A percentile compares a stretch with the other conserved stretches of the same genome.
These are phyloP conservation scores for Pythium phragmitis DNA, from an alignment of 352 stramenopile genomes.

Conservation along the genomic window DNA sequence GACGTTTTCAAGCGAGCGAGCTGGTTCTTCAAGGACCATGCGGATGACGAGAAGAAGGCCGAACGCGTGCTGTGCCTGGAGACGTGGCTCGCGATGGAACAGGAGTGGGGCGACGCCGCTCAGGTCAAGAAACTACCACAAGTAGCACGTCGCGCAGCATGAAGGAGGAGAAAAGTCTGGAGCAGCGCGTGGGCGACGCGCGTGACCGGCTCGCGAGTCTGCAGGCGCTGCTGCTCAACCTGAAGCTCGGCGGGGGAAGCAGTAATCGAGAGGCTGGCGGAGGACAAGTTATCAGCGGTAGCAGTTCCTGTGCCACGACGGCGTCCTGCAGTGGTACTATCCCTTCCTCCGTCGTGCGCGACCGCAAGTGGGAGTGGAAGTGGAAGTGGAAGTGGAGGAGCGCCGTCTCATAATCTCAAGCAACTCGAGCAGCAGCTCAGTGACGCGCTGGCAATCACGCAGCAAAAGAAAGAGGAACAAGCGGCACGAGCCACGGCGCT, in stretches of 20 bases:
- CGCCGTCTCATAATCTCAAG: conserved; percentile 51
- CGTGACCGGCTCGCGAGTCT: conserved; percentile 58
- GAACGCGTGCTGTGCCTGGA: conserved; percentile 96
- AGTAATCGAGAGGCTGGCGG: conserved; percentile 1
- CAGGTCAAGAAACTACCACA: conserved; percentile 88
- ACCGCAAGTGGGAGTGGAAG: not conserved
- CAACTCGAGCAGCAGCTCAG: conserved; percentile 62
- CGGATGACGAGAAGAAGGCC: conserved; percentile 83
- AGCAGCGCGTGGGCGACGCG: conserved; percentile 58
- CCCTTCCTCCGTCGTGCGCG: not conserved
- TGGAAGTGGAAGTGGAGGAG: not conserved
- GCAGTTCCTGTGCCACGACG: not conserved
- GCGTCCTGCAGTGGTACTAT: not conserved
- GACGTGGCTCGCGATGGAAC: conserved; percentile 95
- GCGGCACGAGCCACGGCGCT: conserved; percentile 51
- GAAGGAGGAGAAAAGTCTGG: conserved; percentile 61
- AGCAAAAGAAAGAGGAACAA: conserved; percentile 69
- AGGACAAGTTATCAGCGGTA: not conserved
- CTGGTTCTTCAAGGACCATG: conserved; percentile 88
- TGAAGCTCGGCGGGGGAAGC: conserved; percentile 59
- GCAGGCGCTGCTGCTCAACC: conserved; percentile 60
- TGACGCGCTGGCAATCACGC: conserved; percentile 44
- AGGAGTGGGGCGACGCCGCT: conserved; percentile 53
- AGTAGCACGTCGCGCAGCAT: conserved; percentile 66
- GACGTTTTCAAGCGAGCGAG: conserved; percentile 92